A percentile compares a stretch with the other conserved stretches of the same genome.
Conservation (phyloP, 169 alveolate genomes). For the Cryptosporidium baileyi region DNA sequence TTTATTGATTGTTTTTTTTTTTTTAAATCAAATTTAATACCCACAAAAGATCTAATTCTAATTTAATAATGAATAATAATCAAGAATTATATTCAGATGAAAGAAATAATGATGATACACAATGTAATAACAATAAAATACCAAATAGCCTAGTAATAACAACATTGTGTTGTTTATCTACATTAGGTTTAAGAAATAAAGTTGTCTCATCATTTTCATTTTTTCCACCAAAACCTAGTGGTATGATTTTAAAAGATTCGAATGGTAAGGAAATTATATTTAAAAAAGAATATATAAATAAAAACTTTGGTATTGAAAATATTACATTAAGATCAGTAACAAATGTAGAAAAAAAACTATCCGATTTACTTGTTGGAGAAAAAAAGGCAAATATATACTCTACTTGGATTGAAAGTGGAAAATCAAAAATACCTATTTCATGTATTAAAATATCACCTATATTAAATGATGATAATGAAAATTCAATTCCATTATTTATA, state of each 20-base stretch:
- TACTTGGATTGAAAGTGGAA: conserved; percentile 62
- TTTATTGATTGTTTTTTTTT: too few relatives aligned
- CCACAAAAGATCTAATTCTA: too few relatives aligned
- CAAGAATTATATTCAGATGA: not conserved
- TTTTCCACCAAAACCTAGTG: conserved; percentile 55
- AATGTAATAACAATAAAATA: not conserved
- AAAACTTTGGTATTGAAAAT: conserved; percentile 23
- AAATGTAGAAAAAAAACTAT: conserved; percentile 11
- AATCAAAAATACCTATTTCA: conserved; percentile 58
- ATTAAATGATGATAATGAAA: not conserved
- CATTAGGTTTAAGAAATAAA: conserved; percentile 21
- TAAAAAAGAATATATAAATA: not conserved
- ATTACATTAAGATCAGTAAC: conserved; percentile 27
- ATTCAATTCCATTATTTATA: conserved; percentile 6
- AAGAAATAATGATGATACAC: not conserved
- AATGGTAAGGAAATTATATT: conserved; percentile 8
- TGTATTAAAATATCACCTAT: conserved; percentile 25
- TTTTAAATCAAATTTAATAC: too few relatives aligned
- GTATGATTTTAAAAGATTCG: not conserved
- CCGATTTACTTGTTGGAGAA: conserved; percentile 29
- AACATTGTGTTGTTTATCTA: conserved; percentile 46
- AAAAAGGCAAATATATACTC: conserved; percentile 19
- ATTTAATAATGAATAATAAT: not conserved
- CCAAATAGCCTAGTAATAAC: conserved; percentile 58
- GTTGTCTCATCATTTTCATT: conserved; percentile 34